Evolutionary conservation across 495 filamentous ascomycete species (phyloP).

Genomic region (Penicillium coffeae): DNA sequence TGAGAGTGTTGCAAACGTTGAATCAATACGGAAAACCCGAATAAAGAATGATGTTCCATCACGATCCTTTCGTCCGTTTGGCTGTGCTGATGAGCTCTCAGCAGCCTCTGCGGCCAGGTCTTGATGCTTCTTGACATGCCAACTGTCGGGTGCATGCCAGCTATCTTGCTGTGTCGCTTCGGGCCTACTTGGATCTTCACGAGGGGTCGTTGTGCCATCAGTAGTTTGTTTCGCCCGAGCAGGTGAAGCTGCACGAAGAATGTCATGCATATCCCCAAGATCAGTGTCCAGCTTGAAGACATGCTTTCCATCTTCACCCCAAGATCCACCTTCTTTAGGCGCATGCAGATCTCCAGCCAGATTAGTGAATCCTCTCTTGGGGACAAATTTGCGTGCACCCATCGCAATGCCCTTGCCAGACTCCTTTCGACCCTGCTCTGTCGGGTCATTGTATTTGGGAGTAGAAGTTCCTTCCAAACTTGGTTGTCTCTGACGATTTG

Average conservation of each 20-base stretch:
- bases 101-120: conserved; percentile 55
- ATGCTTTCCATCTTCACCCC: conserved; percentile 25
- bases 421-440: conserved; percentile 45
- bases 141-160: conserved; percentile 92
- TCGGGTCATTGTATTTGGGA: conserved; percentile 20
- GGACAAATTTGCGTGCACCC: conserved; percentile 27
- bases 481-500: conserved; percentile 38
- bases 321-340: conserved; percentile 26
- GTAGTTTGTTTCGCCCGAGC: conserved; percentile 4
- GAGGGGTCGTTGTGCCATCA: conserved; percentile 47
- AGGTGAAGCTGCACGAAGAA: conserved; percentile 50
- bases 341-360: conserved; percentile 31
- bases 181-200: conserved; percentile 25
- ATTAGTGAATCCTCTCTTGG: conserved; percentile 56
- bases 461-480: conserved; percentile 38
- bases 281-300: conserved; percentile 79
- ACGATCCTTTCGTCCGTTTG: conserved; percentile 53
- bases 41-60: conserved; percentile 76
- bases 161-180: conserved; percentile 32
- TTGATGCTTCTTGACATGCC: conserved; percentile 74
- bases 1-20: conserved; percentile 88
- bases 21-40: conserved; percentile 90
- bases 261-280: conserved; percentile 77
- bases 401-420: conserved; percentile 36
- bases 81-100: conserved; percentile 55